These are phyloP conservation scores for Gymnopilus junonius DNA, from an alignment of 768 basidiomycete species.

Conservation along the genomic window DNA sequence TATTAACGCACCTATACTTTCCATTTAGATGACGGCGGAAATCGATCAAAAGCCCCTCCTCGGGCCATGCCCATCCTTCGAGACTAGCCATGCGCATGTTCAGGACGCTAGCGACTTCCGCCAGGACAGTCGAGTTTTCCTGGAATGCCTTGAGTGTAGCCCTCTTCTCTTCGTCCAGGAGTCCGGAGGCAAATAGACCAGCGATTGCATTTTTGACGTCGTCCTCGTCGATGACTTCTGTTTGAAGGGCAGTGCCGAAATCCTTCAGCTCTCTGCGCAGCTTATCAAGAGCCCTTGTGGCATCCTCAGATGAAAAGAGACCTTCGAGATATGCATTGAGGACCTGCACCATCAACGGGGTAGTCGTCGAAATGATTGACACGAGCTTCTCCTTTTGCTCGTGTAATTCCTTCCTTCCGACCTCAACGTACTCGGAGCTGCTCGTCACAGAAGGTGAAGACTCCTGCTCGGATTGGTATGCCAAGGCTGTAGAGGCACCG, in stretches of 20 bases:
- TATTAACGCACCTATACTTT: conserved; percentile 40
- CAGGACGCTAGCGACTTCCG: conserved; percentile 46
- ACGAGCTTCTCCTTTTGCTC: conserved; percentile 43
- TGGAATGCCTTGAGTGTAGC: conserved; percentile 43
- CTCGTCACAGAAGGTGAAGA: not conserved
- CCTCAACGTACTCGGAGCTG: conserved; percentile 24
- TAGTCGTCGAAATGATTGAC: conserved; percentile 43
- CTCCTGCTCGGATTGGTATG: conserved; percentile 18
- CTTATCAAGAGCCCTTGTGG: conserved; percentile 28
- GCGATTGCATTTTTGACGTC: conserved; percentile 36
- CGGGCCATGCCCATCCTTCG: conserved; percentile 47
- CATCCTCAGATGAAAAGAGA: conserved; percentile 39
- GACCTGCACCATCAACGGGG: conserved; percentile 32
- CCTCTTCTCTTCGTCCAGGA: conserved; percentile 43
- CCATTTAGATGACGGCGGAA: conserved; percentile 51
- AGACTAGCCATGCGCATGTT: conserved; percentile 47
- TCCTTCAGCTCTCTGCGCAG: conserved; percentile 32
- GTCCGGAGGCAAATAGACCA: conserved; percentile 36
- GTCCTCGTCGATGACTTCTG: conserved; percentile 23
- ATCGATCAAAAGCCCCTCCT: conserved; percentile 42
- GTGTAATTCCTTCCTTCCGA: conserved; percentile 41
- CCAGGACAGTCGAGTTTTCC: conserved; percentile 38
- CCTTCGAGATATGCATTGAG: conserved; percentile 37
- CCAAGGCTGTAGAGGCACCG: conserved; percentile 39
- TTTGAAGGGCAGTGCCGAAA: conserved; percentile 31